These are phyloP conservation scores for Colletotrichum truncatum DNA, from an alignment of 2,329 filamentous ascomycete genomes.

Conservation along the genomic window DNA sequence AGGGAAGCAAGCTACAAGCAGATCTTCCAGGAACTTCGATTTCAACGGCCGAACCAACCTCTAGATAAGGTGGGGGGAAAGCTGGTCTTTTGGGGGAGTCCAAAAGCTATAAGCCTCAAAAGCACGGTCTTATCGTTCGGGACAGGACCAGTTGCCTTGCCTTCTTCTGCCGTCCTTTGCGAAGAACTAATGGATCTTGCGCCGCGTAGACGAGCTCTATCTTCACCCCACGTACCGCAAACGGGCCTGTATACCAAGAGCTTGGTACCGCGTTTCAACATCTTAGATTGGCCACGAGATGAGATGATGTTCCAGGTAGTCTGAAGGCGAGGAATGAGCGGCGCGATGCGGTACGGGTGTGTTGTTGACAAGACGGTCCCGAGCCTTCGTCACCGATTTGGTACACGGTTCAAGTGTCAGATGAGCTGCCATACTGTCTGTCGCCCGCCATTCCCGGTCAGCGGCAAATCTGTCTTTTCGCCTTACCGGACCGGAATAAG, in stretches of 20 bases:
- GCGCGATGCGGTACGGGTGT: background rate
- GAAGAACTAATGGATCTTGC: conserved; percentile 18
- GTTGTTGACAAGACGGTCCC: conserved; percentile 18
- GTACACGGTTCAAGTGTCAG: conserved; percentile 5
- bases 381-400: conserved; percentile 5
- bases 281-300: conserved; percentile 7
- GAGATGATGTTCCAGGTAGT: conserved; percentile 22
- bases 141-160: conserved; percentile 3
- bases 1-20: background rate
- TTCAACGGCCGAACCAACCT: conserved; percentile 15
- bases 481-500: background rate
- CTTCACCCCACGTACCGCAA: conserved; percentile 3
- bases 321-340: conserved; percentile 23
- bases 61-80: conserved; percentile 23
- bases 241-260: conserved; percentile 24
- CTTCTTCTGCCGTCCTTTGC: conserved; percentile 14
- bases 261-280: conserved; percentile 23
- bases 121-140: conserved; percentile 28
- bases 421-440: background rate
- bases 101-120: background rate
- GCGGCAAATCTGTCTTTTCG: background rate
- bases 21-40: conserved; percentile 9
- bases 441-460: background rate
- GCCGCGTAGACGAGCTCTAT: background rate
- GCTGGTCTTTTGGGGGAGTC: background rate